Evolutionary conservation across 2,329 filamentous ascomycete species (phyloP).

Genomic region (Penicillium sumatraense): DNA sequence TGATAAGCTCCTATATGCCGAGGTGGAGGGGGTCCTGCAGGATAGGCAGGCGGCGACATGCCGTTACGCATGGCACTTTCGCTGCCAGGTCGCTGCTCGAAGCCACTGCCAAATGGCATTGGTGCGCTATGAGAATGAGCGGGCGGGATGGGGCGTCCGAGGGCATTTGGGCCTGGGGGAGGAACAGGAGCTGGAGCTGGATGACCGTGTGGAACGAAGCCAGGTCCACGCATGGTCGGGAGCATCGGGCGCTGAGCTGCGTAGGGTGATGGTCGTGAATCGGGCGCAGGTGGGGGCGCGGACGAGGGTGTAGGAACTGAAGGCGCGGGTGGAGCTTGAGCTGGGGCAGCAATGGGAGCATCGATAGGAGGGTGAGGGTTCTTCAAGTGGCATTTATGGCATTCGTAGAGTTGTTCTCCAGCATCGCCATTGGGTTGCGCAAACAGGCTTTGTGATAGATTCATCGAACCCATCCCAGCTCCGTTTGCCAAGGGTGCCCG

Average conservation of each 20-base stretch:
- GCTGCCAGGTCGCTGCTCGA: conserved; percentile 39
- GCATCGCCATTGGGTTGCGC: conserved; percentile 35
- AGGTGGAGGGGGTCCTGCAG: conserved; percentile 53
- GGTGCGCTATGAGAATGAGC: conserved; percentile 31
- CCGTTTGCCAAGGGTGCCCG: conserved; percentile 44
- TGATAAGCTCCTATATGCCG: conserved; percentile 58
- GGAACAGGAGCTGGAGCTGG: conserved; percentile 18
- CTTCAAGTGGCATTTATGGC: conserved; percentile 71
- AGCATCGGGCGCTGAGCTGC: conserved; percentile 39
- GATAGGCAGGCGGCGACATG: conserved; percentile 36
- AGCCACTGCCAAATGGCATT: conserved; percentile 40
- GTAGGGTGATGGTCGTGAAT: conserved; percentile 41
- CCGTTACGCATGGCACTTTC: conserved; percentile 41
- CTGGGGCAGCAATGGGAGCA: neutral
- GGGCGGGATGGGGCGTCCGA: conserved; percentile 35
- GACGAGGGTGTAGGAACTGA: conserved; percentile 7
- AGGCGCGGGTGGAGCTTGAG: neutral
- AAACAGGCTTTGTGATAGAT: conserved; percentile 18
- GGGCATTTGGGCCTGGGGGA: conserved; percentile 26
- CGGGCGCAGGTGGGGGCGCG: conserved; percentile 35
- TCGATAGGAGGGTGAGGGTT: conserved; percentile 35
- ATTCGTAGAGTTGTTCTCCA: conserved; percentile 61
- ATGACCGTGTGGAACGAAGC: conserved; percentile 37
- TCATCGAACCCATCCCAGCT: conserved; percentile 24
- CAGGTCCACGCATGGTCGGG: conserved; percentile 34